Conservation (phyloP, 169 alveolate genomes). For the Plasmodium berghei region DNA sequence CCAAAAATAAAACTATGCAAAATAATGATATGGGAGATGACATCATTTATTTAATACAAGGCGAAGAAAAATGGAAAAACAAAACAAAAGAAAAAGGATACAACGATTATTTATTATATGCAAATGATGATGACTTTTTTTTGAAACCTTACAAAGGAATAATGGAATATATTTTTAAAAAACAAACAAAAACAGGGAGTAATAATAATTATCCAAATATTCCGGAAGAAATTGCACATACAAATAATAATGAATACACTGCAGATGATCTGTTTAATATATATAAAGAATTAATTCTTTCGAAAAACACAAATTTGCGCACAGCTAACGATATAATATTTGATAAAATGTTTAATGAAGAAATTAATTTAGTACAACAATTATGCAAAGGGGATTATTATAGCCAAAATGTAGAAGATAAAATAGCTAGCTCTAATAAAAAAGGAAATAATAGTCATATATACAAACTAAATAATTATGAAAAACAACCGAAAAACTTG, state of each 20-base stretch:
- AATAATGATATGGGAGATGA: constrained; percentile 2
- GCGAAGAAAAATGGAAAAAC: background rate
- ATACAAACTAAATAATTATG: background rate
- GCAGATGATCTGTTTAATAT: constrained; percentile 33
- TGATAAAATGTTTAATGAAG: constrained; percentile 73
- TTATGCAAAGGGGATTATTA: constrained; percentile 41
- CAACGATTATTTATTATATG: constrained; percentile 55
- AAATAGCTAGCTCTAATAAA: background rate
- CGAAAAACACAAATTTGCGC: constrained; percentile 15
- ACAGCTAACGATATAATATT: constrained; percentile 28
- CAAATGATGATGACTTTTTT: constrained; percentile 31
- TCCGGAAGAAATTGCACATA: too few species aligned
- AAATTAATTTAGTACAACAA: constrained; percentile 61
- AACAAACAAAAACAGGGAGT: background rate
- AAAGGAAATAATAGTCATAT: constrained; percentile 6
- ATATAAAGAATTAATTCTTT: constrained; percentile 57
- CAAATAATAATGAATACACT: constrained; percentile 1
- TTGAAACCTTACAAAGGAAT: constrained; percentile 59
- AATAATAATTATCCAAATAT: background rate
- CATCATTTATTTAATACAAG: constrained; percentile 47
- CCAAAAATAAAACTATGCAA: constrained; percentile 57
- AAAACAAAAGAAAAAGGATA: background rate
- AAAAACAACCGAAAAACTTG: background rate
- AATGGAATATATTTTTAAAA: constrained; percentile 38
- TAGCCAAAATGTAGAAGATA: constrained; percentile 18